These are phyloP conservation scores for Candida michaelii DNA, from an alignment of 805 yeast species.

Conservation along the genomic window DNA sequence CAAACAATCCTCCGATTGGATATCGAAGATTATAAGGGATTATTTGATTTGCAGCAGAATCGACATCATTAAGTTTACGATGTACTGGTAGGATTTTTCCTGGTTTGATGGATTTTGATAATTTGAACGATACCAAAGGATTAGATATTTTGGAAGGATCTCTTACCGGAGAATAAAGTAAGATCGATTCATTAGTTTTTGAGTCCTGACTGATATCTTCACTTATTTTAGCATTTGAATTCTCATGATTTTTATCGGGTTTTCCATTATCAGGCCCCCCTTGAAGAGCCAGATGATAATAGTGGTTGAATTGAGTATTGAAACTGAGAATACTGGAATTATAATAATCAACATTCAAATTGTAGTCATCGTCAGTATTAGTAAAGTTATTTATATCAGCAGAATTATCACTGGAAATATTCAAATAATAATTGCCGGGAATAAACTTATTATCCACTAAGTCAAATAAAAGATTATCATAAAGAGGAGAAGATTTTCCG, in stretches of 20 bases:
- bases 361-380: slow-evolving; percentile 17
- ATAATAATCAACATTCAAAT: slow-evolving; percentile 30
- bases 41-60: slow-evolving; percentile 16
- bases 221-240: neutral
- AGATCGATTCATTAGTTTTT: slow-evolving; percentile 20
- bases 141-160: slow-evolving; percentile 18
- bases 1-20: slow-evolving; percentile 65
- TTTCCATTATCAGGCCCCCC: neutral
- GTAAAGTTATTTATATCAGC: slow-evolving; percentile 16
- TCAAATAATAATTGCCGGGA: slow-evolving; percentile 9
- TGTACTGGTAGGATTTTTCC: slow-evolving; percentile 35
- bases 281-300: slow-evolving; percentile 6
- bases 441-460: slow-evolving; percentile 39
- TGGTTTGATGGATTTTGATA: slow-evolving; percentile 31
- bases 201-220: slow-evolving; percentile 3
- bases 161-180: slow-evolving; percentile 34
- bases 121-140: slow-evolving; percentile 35
- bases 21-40: slow-evolving; percentile 49
- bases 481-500: slow-evolving; percentile 28
- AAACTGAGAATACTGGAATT: slow-evolving; percentile 35
- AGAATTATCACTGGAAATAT: slow-evolving; percentile 7
- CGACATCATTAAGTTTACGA: slow-evolving; percentile 17
- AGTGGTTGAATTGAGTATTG: slow-evolving; percentile 25
- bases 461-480: slow-evolving; percentile 44
- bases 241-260: neutral